Percentiles rank a stretch among this genome's conserved stretches.
These are phyloP conservation scores for Backusella circina DNA, from an alignment of 192 early-diverging fungal genomes.

Conservation along the genomic window DNA sequence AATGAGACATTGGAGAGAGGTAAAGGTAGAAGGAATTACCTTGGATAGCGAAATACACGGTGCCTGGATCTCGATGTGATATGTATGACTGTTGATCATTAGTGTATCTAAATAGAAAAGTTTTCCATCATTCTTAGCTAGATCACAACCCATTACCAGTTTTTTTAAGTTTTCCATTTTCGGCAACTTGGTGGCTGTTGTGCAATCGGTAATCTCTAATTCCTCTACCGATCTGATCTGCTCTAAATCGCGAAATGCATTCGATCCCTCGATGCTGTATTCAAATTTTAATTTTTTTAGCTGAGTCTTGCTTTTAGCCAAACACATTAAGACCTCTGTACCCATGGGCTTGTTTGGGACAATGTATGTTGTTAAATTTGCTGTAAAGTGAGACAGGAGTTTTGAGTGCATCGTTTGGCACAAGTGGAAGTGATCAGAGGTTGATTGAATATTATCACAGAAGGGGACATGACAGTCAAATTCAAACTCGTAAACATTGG, in stretches of 20 bases:
- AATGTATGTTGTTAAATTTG: neutral
- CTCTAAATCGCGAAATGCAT: neutral
- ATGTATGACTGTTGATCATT: neutral
- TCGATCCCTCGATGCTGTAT: neutral
- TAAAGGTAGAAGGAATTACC: neutral
- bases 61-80: neutral
- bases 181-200: neutral
- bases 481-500: neutral
- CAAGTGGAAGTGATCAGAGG: neutral
- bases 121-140: neutral
- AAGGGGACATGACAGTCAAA: neutral
- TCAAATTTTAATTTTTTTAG: neutral
- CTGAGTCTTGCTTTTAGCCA: no score
- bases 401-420: neutral
- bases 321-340: neutral
- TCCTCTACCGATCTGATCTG: neutral
- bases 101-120: neutral
- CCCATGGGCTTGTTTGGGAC: neutral
- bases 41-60: neutral
- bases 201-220: neutral
- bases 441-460: neutral
- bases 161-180: neutral
- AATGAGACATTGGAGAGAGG: neutral
- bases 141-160: neutral
- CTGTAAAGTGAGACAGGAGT: neutral